Evolutionary conservation across 768 basidiomycete species (phyloP).

Genomic region (Boletus edulis): DNA sequence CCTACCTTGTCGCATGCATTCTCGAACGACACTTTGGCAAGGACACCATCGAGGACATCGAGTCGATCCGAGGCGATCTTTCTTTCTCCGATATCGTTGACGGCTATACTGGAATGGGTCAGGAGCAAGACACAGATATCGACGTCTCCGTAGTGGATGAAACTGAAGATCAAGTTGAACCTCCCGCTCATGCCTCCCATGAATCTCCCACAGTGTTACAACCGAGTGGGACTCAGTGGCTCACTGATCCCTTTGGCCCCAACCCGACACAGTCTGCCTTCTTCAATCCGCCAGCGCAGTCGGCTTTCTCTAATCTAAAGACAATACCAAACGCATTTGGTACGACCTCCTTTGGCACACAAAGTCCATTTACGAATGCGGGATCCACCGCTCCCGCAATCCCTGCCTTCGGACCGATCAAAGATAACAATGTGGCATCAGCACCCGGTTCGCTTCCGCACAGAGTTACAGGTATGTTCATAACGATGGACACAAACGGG

Average conservation of each 20-base stretch:
- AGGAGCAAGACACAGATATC: constrained; percentile 24
- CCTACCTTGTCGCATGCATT: constrained; percentile 87
- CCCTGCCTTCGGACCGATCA: constrained; percentile 8
- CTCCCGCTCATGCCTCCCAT: not conserved
- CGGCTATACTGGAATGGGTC: constrained; percentile 41
- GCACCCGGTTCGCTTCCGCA: not conserved
- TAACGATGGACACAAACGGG: not conserved
- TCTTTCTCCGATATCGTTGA: constrained; percentile 67
- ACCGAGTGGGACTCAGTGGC: constrained; percentile 33
- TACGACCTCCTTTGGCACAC: constrained; percentile 18
- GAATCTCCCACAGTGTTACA: constrained; percentile 14
- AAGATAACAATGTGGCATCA: not conserved
- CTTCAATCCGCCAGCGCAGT: constrained; percentile 11
- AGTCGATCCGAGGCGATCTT: constrained; percentile 57
- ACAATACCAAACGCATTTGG: constrained; percentile 36
- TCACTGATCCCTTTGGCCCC: constrained; percentile 30
- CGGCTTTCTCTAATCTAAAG: constrained; percentile 36
- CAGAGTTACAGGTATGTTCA: constrained; percentile 14
- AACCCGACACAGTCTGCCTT: constrained; percentile 27
- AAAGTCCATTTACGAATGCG: constrained; percentile 2
- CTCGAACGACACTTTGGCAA: constrained; percentile 83
- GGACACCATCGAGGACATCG: constrained; percentile 76
- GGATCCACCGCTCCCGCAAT: not conserved
- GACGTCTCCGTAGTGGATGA: constrained; percentile 23
- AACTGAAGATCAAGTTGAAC: constrained; percentile 18